A percentile compares a stretch with the other conserved stretches of the same genome.
phyloP scores from a whole-genome alignment of 2,329 filamentous ascomycete species.

The Fusarium globosum region DNA sequence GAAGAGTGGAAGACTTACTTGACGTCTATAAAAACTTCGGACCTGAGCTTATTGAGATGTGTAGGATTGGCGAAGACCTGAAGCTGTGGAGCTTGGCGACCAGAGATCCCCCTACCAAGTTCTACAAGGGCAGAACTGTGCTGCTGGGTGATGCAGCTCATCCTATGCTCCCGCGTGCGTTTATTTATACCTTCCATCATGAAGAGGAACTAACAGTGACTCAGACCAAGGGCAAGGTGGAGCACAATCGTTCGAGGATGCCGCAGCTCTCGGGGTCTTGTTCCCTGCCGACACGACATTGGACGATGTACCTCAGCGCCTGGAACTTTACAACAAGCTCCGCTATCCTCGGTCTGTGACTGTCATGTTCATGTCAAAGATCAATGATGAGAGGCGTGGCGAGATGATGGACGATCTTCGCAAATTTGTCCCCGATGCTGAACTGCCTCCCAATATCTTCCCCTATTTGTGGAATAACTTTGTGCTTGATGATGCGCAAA shows the following conservation, averaged over 20 bases:
- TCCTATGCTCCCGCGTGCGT: constrained; percentile 24
- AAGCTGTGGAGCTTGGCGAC: constrained; percentile 16
- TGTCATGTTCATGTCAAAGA: constrained; percentile 10
- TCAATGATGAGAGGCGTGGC: constrained; percentile 1
- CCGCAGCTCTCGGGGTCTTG: constrained; percentile 7
- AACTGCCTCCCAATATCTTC: background rate
- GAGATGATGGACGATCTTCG: constrained; percentile 14
- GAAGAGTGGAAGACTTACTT: background rate
- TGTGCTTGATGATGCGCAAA: background rate
- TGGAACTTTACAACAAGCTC: constrained; percentile 10
- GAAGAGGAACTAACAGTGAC: background rate
- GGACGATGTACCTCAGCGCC: background rate
- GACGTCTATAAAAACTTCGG: background rate
- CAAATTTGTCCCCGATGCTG: constrained; percentile 3
- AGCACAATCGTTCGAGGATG: constrained; percentile 20
- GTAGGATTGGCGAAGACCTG: constrained; percentile 2
- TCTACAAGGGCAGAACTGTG: constrained; percentile 6
- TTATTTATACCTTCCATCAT: rapidly evolving
- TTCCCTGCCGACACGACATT: background rate
- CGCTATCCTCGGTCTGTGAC: constrained; percentile 5
- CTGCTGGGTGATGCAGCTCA: constrained; percentile 22
- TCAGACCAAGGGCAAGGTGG: constrained; percentile 24
- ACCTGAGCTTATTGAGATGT: constrained; percentile 3
- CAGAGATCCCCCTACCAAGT: background rate
- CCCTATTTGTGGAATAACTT: background rate